Base-by-base conservation (phyloP, 257 asterid species). In the Apocynum venetum region DNA sequence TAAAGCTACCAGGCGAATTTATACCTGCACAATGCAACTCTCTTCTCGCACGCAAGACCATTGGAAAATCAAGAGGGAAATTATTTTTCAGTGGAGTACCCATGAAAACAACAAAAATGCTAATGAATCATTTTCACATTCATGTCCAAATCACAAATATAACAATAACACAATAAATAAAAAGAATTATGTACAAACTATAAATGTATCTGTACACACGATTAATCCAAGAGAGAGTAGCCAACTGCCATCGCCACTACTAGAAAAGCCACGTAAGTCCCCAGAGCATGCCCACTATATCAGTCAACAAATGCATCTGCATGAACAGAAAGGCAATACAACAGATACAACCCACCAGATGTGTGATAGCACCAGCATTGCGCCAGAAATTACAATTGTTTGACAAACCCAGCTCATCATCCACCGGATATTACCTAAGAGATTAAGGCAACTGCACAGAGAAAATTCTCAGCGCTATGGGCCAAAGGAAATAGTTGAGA, bases 201-300 rank as follows among this genome's bases (percentile, higher is more conserved):
- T 14, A 7, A 0, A 19, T 38, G 31, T 2, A 72, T 72, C 76
- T 78, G 68, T 78, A 67, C 63, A 79, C 78, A 73, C 5, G 65
- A 72, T 47, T 3, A 41, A 48, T 48, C 72, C 77, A 51, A 61
- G 20, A 47, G 20, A 47, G 49, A n/a, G 35, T 25, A 46, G 31
- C 69, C 57, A 31, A 19, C 31, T 64, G 67, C 74, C 8, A 19
- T 79, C 36, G 49, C 46, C 36, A 4, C 53, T 1, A 7, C 53
- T 8, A 68, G 53, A 68, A 68, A 43, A 43, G 38, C n/a, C 52
- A 43, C 19, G 3, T 0, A 67, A 67, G n/a, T 14, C 3, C 48
- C 31, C 4, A 13, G 70, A 38, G 71, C 6, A 1, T 66, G 71
- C 51, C 43, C 51, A 6, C n/a, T 4, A 14, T 65, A 67, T 12